Evolutionary conservation across 208 protist species (phyloP).

Genomic region (Acanthamoeba lenticulata): DNA sequence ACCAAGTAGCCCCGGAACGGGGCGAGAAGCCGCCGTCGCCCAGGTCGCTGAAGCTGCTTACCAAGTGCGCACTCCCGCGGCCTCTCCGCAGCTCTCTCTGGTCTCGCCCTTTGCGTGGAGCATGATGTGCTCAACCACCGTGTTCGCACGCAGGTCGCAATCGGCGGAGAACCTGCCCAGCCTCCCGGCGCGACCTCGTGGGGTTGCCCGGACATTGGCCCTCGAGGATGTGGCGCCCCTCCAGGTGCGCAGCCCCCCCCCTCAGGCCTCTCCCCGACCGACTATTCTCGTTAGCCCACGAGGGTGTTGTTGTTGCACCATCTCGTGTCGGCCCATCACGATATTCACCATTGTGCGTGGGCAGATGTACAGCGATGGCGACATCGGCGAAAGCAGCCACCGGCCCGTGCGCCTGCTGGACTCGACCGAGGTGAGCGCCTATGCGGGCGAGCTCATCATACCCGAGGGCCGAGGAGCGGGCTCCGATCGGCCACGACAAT

Average conservation of each 20-base stretch:
- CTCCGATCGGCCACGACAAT: not conserved
- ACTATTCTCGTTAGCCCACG: not conserved
- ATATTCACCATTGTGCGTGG: not conserved
- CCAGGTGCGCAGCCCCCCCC: not conserved
- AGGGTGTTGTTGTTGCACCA: not conserved
- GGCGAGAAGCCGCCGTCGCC: too few relatives aligned
- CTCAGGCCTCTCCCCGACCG: not conserved
- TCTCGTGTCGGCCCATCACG: not conserved
- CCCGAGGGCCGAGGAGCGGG: not conserved
- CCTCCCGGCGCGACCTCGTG: not conserved
- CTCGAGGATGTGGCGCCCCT: not conserved
- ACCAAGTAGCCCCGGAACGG: not conserved
- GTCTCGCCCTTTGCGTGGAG: not conserved
- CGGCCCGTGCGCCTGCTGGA: not conserved
- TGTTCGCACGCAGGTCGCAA: not conserved
- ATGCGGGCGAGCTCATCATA: too few relatives aligned
- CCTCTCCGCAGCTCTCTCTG: not conserved
- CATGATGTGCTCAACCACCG: not conserved
- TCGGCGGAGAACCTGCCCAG: not conserved
- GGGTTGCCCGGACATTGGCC: not conserved
- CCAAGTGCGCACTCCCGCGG: not conserved
- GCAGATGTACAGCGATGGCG: not conserved
- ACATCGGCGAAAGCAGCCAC: not conserved
- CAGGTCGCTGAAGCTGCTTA: not conserved
- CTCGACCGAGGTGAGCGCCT: not conserved